These are phyloP conservation scores for Noccaea caerulescens DNA, from an alignment of 345 rosid species.

Conservation along the genomic window DNA sequence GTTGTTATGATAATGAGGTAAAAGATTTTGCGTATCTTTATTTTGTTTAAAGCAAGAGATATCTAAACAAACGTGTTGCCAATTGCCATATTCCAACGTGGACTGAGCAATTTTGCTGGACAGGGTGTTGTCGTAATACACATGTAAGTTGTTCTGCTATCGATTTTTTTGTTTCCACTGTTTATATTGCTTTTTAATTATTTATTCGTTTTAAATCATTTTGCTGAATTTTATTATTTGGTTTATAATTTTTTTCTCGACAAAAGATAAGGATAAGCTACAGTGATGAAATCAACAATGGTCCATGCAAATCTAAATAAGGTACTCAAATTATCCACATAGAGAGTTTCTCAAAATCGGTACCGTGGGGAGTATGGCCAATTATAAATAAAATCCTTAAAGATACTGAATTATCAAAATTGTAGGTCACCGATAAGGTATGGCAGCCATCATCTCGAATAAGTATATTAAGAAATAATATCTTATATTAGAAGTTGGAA, in stretches of 20 bases:
- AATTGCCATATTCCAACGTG: constrained; percentile 18
- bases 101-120: constrained; percentile 13
- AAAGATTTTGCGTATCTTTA: constrained; percentile 41
- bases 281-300: constrained; percentile 1
- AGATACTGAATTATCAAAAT: background rate
- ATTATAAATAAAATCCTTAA: background rate
- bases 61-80: constrained; percentile 21
- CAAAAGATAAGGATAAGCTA: background rate
- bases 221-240: no score
- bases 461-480: no score
- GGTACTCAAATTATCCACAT: constrained; percentile 13
- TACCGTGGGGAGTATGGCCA: background rate
- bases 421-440: no score
- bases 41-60: constrained; percentile 18
- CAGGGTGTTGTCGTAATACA: background rate
- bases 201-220: background rate
- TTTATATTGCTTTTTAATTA: background rate
- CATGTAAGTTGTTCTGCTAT: no score
- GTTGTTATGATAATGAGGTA: constrained; percentile 12
- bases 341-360: background rate
- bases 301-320: constrained; percentile 21
- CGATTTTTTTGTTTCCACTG: no score
- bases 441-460: no score
- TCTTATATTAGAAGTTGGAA: no score
- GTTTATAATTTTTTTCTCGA: background rate